Evolutionary conservation across 768 basidiomycete species (phyloP).

Genomic region (Phlebiopsis flavidoalba): DNA sequence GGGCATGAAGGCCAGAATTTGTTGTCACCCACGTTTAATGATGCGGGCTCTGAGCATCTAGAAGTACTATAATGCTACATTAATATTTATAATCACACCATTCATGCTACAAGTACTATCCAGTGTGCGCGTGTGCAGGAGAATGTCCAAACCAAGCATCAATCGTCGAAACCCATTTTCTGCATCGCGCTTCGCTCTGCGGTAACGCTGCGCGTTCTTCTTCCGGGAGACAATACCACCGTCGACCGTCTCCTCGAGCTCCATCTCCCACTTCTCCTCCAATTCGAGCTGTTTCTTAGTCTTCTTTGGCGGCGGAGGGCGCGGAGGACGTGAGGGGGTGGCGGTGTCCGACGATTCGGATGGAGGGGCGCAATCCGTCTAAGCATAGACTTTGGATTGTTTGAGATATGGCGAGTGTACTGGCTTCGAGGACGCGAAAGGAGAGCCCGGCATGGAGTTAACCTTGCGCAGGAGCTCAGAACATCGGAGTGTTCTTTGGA

Average conservation of each 20-base stretch:
- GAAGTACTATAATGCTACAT: neutral
- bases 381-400: constrained; percentile 54
- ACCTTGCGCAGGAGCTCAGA: constrained; percentile 72
- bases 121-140: neutral
- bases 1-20: neutral
- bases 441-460: constrained; percentile 61
- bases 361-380: constrained; percentile 74
- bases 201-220: constrained; percentile 38
- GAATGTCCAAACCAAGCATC: neutral
- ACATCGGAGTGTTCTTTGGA: constrained; percentile 57
- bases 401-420: constrained; percentile 65
- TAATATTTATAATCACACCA: constrained; percentile 1
- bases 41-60: neutral
- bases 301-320: constrained; percentile 69
- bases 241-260: constrained; percentile 67
- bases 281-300: constrained; percentile 71
- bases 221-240: constrained; percentile 37
- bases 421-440: constrained; percentile 35
- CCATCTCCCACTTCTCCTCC: constrained; percentile 80
- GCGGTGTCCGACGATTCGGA: constrained; percentile 66
- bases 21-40: neutral
- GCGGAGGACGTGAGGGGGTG: constrained; percentile 67
- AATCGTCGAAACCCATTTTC: constrained; percentile 46
- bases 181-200: constrained; percentile 55
- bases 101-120: neutral